phyloP scores from a whole-genome alignment of 2,329 filamentous ascomycete species.

The Elsinoe fawcettii region DNA sequence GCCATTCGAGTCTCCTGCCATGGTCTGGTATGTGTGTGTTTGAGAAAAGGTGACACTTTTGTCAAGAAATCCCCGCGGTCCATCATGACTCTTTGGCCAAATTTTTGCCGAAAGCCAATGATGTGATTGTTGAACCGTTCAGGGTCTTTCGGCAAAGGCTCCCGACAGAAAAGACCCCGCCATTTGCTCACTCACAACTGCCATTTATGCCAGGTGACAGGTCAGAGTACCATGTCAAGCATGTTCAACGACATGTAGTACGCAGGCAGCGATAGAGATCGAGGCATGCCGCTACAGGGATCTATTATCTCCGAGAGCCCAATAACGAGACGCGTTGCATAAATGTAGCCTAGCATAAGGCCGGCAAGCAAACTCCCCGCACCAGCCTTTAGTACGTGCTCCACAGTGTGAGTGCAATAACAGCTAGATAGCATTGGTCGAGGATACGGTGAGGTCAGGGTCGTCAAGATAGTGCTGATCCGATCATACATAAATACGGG shows the following conservation, averaged over 20 bases:
- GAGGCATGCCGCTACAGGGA: no score
- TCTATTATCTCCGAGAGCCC: neutral
- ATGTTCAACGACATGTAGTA: no score
- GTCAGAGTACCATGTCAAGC: no score
- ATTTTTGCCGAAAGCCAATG: slow-evolving; percentile 8
- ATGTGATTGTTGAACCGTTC: neutral
- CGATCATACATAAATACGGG: neutral
- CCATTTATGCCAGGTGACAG: no score
- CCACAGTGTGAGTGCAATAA: neutral
- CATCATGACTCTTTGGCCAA: neutral
- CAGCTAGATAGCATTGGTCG: neutral
- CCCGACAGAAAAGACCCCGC: neutral
- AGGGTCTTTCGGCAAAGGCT: neutral
- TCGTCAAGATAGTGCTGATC: neutral
- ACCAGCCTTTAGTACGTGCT: neutral
- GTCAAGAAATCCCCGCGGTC: neutral
- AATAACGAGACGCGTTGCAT: neutral
- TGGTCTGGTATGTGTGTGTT: neutral
- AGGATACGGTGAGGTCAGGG: neutral
- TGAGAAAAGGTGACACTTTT: neutral
- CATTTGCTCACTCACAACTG: no score
- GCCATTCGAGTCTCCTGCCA: neutral
- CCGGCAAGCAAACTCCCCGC: neutral
- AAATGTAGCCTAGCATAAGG: neutral
- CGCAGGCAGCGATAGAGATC: no score